Conservation (phyloP, 495 filamentous ascomycete genomes). For the Talaromyces stipitatus region DNA sequence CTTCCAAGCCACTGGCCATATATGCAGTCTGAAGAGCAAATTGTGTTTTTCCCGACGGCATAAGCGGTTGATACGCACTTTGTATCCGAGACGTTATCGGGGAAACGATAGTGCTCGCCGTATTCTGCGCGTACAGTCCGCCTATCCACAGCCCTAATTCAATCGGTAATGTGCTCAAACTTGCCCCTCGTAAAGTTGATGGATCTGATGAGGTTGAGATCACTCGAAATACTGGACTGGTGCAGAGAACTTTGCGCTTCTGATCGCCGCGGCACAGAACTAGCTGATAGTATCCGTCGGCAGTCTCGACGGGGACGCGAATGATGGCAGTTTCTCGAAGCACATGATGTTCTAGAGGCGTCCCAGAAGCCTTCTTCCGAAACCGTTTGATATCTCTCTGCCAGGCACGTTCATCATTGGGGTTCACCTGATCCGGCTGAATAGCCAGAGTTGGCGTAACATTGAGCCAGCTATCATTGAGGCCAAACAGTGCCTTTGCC, state of each 20-base stretch:
- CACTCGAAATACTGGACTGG: slow-evolving; percentile 57
- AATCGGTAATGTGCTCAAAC: slow-evolving; percentile 53
- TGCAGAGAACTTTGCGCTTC: slow-evolving; percentile 49
- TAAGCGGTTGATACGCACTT: slow-evolving; percentile 27
- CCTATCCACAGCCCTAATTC: slow-evolving; percentile 54
- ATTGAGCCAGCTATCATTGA: slow-evolving; percentile 52
- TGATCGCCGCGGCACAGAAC: slow-evolving; percentile 46
- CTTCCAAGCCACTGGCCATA: slow-evolving; percentile 26
- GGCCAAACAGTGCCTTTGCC: slow-evolving; percentile 49
- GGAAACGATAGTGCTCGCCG: slow-evolving; percentile 35
- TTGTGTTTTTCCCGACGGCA: slow-evolving; percentile 36
- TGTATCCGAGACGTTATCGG: slow-evolving; percentile 38
- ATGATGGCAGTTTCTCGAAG: slow-evolving; percentile 54
- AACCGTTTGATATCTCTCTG: slow-evolving; percentile 58
- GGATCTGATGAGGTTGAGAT: slow-evolving; percentile 52
- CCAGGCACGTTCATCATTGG: slow-evolving; percentile 53
- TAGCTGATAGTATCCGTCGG: slow-evolving; percentile 61
- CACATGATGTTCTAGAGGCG: slow-evolving; percentile 36
- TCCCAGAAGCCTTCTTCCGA: slow-evolving; percentile 36
- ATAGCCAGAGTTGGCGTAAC: slow-evolving; percentile 51
- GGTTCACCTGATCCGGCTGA: slow-evolving; percentile 32
- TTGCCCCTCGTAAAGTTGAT: slow-evolving; percentile 54
- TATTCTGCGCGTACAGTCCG: slow-evolving; percentile 42
- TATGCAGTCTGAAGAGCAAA: slow-evolving; percentile 35
- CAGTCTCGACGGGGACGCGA: slow-evolving; percentile 52